A percentile compares a stretch with the other conserved stretches of the same genome.
These are phyloP conservation scores for Saturnispora besseyi DNA, from an alignment of 805 yeast genomes.

Conservation along the genomic window DNA sequence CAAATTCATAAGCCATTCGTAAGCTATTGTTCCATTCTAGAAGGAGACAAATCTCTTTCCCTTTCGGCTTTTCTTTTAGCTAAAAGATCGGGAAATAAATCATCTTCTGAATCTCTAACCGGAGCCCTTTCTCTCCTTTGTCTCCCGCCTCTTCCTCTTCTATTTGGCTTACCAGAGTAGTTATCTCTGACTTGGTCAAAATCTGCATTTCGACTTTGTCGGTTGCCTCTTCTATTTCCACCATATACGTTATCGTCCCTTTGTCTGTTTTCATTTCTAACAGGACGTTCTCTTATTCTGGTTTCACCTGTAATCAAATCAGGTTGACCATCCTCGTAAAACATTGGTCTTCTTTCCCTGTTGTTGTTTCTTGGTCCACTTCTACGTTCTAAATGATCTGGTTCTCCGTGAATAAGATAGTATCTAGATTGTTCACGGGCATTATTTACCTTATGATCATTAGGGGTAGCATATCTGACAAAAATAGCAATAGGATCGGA, in stretches of 20 bases:
- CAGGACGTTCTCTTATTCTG: slow-evolving; percentile 9
- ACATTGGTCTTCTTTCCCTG: background rate
- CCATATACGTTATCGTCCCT: background rate
- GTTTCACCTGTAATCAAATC: slow-evolving; percentile 30
- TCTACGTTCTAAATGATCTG: slow-evolving; percentile 34
- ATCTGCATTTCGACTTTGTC: background rate
- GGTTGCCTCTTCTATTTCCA: background rate
- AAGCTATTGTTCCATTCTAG: slow-evolving; percentile 2
- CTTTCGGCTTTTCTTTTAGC: slow-evolving; percentile 16
- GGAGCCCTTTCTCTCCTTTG: slow-evolving; percentile 9
- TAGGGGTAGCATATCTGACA: slow-evolving; percentile 41
- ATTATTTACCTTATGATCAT: slow-evolving; percentile 49
- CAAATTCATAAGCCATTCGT: too few relatives aligned
- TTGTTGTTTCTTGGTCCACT: slow-evolving; percentile 14
- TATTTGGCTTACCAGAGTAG: background rate
- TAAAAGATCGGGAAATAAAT: slow-evolving; percentile 29
- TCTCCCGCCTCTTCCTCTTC: slow-evolving; percentile 10
- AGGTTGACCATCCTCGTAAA: slow-evolving; percentile 9
- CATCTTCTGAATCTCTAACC: slow-evolving; percentile 25
- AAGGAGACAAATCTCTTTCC: slow-evolving; percentile 4
- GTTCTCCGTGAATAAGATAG: slow-evolving; percentile 65
- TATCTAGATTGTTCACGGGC: slow-evolving; percentile 54
- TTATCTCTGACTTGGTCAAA: background rate
- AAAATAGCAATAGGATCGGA: slow-evolving; percentile 26
- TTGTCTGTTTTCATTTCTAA: background rate